Evolutionary conservation across 2,329 filamentous ascomycete species (phyloP).

Genomic region (Diaporthe ampelina): DNA sequence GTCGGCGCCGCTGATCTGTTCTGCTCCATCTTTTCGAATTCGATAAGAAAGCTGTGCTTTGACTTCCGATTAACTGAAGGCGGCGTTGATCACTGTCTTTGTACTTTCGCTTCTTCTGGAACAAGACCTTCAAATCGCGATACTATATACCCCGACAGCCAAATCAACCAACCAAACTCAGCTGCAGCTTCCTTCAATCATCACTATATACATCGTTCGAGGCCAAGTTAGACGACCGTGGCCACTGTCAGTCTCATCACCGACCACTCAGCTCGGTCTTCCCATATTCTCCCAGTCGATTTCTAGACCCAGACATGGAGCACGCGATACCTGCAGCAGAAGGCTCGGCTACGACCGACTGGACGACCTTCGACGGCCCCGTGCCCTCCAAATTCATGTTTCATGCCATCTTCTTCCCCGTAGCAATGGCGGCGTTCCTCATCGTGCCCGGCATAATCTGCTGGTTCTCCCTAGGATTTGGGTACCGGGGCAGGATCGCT

Average conservation of each 20-base stretch:
- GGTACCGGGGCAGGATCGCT: constrained; percentile 29
- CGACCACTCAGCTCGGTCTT: not conserved
- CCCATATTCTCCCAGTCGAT: no score
- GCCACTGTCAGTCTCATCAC: not conserved
- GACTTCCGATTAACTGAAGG: constrained; percentile 1
- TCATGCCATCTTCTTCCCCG: constrained; percentile 35
- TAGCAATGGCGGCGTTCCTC: constrained; percentile 34
- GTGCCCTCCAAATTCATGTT: constrained; percentile 28
- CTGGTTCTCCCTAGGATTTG: constrained; percentile 25
- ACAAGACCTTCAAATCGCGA: not conserved
- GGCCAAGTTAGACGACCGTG: not conserved
- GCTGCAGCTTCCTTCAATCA: not conserved
- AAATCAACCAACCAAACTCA: not conserved
- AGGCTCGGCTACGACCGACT: constrained; percentile 39
- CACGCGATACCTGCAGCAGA: constrained; percentile 31
- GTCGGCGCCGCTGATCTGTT: not conserved
- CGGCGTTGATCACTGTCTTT: constrained; percentile 40
- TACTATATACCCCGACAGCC: not conserved
- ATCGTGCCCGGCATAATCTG: constrained; percentile 36
- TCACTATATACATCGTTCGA: not conserved
- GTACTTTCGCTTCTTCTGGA: not conserved
- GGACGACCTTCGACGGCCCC: constrained; percentile 34
- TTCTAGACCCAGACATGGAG: constrained; percentile 20
- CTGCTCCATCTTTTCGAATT: not conserved
- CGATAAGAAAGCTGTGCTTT: constrained; percentile 30